These are phyloP conservation scores for Delitschia confertaspora DNA, from an alignment of 495 filamentous ascomycete genomes.

Conservation along the genomic window DNA sequence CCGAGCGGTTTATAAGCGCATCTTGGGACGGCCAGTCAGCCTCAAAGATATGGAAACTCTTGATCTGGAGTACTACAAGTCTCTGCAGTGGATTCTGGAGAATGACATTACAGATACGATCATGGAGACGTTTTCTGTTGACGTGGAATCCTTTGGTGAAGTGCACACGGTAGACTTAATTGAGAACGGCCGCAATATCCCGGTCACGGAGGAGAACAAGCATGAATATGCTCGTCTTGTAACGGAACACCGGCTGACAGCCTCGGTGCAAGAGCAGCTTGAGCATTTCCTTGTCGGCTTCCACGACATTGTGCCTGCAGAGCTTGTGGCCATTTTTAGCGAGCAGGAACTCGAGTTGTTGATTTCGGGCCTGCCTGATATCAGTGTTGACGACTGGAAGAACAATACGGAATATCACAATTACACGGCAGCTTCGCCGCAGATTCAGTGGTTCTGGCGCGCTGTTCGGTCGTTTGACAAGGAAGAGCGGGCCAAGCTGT, in stretches of 20 bases:
- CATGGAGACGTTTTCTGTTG: conserved; percentile 91
- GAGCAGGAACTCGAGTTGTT: conserved; percentile 95
- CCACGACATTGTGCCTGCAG: conserved; percentile 93
- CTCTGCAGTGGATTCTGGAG: conserved; percentile 96
- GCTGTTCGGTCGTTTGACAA: conserved; percentile 97
- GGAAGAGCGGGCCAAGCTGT: conserved; percentile 92
- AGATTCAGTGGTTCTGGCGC: conserved; percentile 99
- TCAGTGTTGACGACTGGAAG: conserved; percentile 99
- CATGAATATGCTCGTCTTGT: conserved; percentile 90
- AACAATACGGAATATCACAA: conserved; percentile 98
- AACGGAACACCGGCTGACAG: conserved; percentile 85
- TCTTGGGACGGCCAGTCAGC: conserved; percentile 86
- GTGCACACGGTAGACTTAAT: conserved; percentile 79
- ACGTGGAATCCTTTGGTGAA: conserved; percentile 87
- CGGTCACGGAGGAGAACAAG: conserved; percentile 97
- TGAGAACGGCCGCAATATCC: conserved; percentile 77
- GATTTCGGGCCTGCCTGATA: conserved; percentile 94
- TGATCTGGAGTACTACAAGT: conserved; percentile 98
- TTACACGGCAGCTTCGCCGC: conserved; percentile 85
- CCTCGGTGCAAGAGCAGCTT: conserved; percentile 87
- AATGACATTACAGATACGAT: conserved; percentile 99
- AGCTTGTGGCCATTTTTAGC: conserved; percentile 95
- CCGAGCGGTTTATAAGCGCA: conserved; percentile 94
- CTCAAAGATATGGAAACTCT: conserved; percentile 99
- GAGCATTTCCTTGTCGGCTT: conserved; percentile 95